Percentiles rank a stretch among this genome's conserved stretches.
Evolutionary conservation across 2,329 filamentous ascomycete species (phyloP).

Genomic region (Pseudogymnoascus sp.): DNA sequence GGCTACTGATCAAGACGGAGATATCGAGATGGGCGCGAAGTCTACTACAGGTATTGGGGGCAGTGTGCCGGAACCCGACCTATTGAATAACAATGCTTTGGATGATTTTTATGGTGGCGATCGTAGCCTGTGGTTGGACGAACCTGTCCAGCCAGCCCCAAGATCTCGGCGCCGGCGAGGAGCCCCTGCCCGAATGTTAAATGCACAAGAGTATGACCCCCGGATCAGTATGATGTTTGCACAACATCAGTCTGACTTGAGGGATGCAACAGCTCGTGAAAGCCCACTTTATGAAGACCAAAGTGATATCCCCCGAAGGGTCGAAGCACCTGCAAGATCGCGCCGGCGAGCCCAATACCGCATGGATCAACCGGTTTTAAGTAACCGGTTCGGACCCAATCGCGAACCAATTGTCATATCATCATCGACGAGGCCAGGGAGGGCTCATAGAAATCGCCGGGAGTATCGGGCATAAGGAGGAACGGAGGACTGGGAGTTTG

Average conservation of each 20-base stretch:
- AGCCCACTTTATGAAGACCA: constrained; percentile 15
- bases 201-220: constrained; percentile 22
- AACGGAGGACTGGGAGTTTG: background rate
- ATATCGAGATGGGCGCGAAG: constrained; percentile 27
- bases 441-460: constrained; percentile 8
- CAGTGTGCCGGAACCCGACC: background rate
- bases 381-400: background rate
- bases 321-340: constrained; percentile 17
- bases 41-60: background rate
- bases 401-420: background rate
- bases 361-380: constrained; percentile 7
- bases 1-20: constrained; percentile 26
- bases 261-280: constrained; percentile 14
- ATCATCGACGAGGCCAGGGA: background rate
- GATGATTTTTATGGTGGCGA: background rate
- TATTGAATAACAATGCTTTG: background rate
- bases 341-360: constrained; percentile 20
- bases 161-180: constrained; percentile 16
- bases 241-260: constrained; percentile 22
- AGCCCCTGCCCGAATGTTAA: constrained; percentile 5
- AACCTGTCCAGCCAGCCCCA: constrained; percentile 16
- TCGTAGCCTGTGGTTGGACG: background rate
- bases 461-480: constrained; percentile 2
- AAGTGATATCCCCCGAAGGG: constrained; percentile 12
- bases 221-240: constrained; percentile 27